phyloP scores from a whole-genome alignment of 2,329 filamentous ascomycete species.

The Ascochyta lentis region DNA sequence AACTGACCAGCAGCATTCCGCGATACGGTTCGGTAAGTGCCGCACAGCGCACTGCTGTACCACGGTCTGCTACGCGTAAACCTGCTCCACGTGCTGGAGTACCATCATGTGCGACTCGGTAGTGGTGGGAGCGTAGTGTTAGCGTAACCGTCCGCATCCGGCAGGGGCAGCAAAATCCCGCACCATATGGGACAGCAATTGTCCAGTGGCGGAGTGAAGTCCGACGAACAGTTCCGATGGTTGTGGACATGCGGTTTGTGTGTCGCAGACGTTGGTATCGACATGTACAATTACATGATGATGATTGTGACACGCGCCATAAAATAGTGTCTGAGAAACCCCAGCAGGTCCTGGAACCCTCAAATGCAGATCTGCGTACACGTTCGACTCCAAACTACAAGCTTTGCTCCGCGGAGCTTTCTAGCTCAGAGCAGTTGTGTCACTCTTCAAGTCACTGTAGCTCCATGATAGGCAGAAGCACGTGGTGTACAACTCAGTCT shows the following conservation, averaged over 20 bases:
- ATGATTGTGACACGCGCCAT: no score
- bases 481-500: not conserved
- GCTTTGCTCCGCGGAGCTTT: not conserved
- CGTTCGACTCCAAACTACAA: not conserved
- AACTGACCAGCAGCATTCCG: not conserved
- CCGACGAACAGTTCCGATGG: constrained; percentile 8
- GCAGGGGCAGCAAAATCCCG: not conserved
- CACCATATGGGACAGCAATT: not conserved
- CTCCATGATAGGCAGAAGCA: constrained; percentile 7
- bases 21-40: not conserved
- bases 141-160: constrained; percentile 14
- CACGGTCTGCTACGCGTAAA: constrained; percentile 3
- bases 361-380: not conserved
- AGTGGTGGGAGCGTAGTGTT: not conserved
- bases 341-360: no score
- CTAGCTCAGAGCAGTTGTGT: not conserved
- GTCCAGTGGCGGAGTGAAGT: not conserved
- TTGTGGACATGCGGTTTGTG: no score
- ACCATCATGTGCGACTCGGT: constrained; percentile 6
- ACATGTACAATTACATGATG: no score
- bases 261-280: no score
- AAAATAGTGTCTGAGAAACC: no score
- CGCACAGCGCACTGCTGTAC: not conserved
- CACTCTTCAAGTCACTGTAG: not conserved
- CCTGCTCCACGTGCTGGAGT: constrained; percentile 5